These are phyloP conservation scores for Forsythia viridissima DNA, from an alignment of 257 asterid genomes.

Conservation along the genomic window DNA sequence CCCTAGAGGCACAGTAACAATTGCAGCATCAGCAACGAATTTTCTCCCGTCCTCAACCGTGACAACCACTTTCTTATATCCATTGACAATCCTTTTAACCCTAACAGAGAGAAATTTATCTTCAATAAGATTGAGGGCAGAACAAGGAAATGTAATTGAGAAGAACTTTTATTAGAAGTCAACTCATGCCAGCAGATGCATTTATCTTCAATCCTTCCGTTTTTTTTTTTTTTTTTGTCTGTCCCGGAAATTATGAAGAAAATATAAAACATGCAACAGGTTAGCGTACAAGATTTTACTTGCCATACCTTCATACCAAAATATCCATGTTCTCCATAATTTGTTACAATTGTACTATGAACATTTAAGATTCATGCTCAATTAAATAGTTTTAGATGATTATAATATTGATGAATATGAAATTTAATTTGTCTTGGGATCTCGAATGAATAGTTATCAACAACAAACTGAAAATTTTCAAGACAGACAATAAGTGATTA, in stretches of 20 bases:
- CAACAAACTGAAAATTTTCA: neutral
- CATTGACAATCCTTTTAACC: slow-evolving; percentile 66
- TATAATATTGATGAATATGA: neutral
- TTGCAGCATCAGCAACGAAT: slow-evolving; percentile 86
- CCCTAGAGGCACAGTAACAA: slow-evolving; percentile 90
- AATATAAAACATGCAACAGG: neutral
- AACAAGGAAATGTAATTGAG: neutral
- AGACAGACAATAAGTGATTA: neutral
- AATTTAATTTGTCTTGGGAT: neutral
- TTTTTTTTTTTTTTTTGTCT: neutral
- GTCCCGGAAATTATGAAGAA: neutral
- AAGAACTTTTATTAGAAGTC: neutral
- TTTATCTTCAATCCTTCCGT: neutral
- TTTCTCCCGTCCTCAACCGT: slow-evolving; percentile 73
- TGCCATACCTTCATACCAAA: slow-evolving; percentile 6
- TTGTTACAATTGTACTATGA: neutral
- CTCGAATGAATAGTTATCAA: neutral
- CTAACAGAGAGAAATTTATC: slow-evolving; percentile 36
- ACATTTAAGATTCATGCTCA: neutral
- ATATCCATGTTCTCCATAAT: neutral
- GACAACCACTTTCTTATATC: slow-evolving; percentile 69
- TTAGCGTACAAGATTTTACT: slow-evolving; percentile 2
- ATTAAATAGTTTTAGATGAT: slow-evolving; percentile 14
- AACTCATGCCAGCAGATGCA: neutral
- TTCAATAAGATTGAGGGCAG: slow-evolving; percentile 7